These are phyloP conservation scores for Withania somnifera DNA, from an alignment of 305 asterid genomes.

Conservation along the genomic window DNA sequence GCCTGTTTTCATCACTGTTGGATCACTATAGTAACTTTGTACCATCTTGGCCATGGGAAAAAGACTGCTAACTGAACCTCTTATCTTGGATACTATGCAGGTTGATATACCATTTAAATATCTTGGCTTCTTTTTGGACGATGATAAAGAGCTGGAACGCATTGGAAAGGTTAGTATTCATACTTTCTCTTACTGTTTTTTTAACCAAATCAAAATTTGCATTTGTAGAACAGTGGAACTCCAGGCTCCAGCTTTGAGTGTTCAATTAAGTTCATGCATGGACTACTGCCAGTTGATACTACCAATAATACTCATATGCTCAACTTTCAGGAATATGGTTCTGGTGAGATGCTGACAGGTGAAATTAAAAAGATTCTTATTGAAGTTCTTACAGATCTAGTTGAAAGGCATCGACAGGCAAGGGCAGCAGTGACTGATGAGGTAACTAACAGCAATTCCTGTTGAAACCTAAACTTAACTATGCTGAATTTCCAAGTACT, in stretches of 20 bases:
- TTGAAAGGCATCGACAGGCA: constrained; percentile 73
- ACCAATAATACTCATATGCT: constrained; percentile 1
- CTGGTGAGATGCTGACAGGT: constrained; percentile 89
- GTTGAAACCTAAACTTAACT: not conserved
- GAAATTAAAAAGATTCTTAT: constrained; percentile 75
- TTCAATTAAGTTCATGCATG: not conserved
- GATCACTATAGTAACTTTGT: not conserved
- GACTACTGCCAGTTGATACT: not conserved
- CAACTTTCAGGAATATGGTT: constrained; percentile 63
- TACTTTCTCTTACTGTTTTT: not conserved
- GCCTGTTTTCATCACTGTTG: not conserved
- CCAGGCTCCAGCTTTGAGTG: not conserved
- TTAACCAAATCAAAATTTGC: not conserved
- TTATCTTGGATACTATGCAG: constrained; percentile 22
- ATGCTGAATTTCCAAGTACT: not conserved
- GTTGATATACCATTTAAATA: constrained; percentile 82
- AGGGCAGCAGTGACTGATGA: constrained; percentile 88
- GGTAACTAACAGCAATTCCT: constrained; percentile 27
- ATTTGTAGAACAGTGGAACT: not conserved
- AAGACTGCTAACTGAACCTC: not conserved
- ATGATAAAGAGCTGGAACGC: constrained; percentile 66
- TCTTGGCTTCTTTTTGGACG: constrained; percentile 91
- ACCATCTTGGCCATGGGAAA: not conserved
- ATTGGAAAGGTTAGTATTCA: constrained; percentile 40
- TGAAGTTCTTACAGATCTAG: constrained; percentile 67